A percentile compares a stretch with the other conserved stretches of the same genome.
Evolutionary conservation across 495 filamentous ascomycete genomes (phyloP).

Genomic region (Daldinia loculata): DNA sequence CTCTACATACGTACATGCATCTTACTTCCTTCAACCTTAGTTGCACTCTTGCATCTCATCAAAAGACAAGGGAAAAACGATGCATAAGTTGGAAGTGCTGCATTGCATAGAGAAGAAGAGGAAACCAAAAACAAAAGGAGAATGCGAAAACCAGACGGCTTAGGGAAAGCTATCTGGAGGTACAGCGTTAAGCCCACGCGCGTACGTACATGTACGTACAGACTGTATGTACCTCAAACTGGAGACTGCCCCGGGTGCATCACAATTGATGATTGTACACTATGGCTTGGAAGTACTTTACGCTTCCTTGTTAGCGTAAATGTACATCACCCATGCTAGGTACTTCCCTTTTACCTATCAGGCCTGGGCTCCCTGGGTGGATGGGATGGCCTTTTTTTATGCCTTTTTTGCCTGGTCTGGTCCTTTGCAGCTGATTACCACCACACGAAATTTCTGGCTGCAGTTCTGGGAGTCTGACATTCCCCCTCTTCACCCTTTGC

Average conservation of each 20-base stretch:
- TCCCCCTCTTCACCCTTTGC: constrained; percentile 34
- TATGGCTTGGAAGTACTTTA: constrained; percentile 37
- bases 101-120: not conserved
- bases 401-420: constrained; percentile 43
- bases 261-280: not conserved
- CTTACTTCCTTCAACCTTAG: constrained; percentile 21
- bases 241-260: too few species aligned
- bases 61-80: constrained; percentile 4
- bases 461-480: constrained; percentile 43
- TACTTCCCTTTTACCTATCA: constrained; percentile 10
- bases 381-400: constrained; percentile 35
- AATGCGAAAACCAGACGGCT: not conserved
- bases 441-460: constrained; percentile 40
- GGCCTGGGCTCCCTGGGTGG: constrained; percentile 29
- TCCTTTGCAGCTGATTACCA: constrained; percentile 48
- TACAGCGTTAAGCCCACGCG: not conserved
- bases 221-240: not conserved
- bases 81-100: not conserved
- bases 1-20: not conserved
- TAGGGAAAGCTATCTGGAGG: not conserved
- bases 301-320: constrained; percentile 42
- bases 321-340: constrained; percentile 17
- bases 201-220: constrained; percentile 12
- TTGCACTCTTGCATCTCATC: constrained; percentile 4
- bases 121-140: not conserved